These are phyloP conservation scores for Pichia sp. DNA, from an alignment of 1,139 yeast genomes.

Conservation along the genomic window DNA sequence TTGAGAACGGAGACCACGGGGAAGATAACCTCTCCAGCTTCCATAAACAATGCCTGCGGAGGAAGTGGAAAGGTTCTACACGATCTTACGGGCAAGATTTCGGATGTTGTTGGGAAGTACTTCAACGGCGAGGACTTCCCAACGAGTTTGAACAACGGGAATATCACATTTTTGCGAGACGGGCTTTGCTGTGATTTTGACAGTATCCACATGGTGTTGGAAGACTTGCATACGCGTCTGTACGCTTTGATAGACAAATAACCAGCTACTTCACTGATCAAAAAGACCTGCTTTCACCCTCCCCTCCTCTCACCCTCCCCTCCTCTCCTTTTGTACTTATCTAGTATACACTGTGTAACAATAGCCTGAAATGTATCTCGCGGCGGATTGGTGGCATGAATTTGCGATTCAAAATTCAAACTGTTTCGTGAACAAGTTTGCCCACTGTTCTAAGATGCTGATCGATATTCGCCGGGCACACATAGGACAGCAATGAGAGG, in stretches of 20 bases:
- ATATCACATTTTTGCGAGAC: constrained; percentile 21
- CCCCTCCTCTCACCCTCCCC: too few relatives aligned
- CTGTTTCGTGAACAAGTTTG: background rate
- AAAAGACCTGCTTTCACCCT: too few relatives aligned
- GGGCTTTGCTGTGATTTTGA: constrained; percentile 27
- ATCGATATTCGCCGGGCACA: background rate
- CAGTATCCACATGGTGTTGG: constrained; percentile 20
- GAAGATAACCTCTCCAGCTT: background rate
- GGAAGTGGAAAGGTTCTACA: constrained; percentile 1
- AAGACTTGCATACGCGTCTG: constrained; percentile 18
- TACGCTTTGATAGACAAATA: constrained; percentile 1
- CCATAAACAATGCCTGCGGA: background rate
- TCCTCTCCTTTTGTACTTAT: background rate
- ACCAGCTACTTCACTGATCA: background rate
- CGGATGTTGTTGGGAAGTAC: constrained; percentile 8
- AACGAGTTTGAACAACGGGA: constrained; percentile 10
- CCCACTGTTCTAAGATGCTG: background rate
- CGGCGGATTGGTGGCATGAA: background rate
- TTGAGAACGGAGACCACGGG: constrained; percentile 11
- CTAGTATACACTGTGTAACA: background rate
- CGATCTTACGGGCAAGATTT: background rate
- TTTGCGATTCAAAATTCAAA: background rate
- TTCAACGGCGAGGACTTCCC: constrained; percentile 22
- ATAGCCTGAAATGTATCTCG: background rate
- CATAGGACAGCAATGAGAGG: constrained; percentile 21